These are phyloP conservation scores for Populus tremula DNA, from an alignment of 345 rosid species.

Conservation along the genomic window DNA sequence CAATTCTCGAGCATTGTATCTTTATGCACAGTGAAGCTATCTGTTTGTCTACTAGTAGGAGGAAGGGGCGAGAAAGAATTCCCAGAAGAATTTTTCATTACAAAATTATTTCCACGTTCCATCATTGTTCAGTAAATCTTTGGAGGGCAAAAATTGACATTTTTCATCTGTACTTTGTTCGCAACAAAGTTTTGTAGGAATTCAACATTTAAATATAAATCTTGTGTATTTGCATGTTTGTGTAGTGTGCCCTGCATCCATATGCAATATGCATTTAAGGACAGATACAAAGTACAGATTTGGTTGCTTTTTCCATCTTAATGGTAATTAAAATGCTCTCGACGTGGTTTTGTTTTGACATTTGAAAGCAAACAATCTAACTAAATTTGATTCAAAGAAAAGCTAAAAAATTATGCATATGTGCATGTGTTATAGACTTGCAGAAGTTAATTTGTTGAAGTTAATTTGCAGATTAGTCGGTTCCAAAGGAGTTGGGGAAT, in stretches of 20 bases:
- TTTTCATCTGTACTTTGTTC: background rate
- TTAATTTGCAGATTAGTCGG: slow-evolving; percentile 49
- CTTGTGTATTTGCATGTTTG: background rate
- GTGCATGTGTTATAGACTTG: background rate
- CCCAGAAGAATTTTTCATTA: background rate
- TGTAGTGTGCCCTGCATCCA: background rate
- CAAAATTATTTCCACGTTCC: background rate
- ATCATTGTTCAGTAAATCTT: background rate
- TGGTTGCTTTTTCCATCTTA: background rate
- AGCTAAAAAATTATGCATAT: background rate
- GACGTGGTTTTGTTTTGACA: background rate
- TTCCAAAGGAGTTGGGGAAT: slow-evolving; percentile 94
- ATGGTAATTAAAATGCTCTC: background rate
- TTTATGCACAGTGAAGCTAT: background rate
- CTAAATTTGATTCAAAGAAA: background rate
- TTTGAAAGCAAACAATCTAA: background rate
- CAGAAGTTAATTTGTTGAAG: background rate
- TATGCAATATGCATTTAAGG: too few species aligned
- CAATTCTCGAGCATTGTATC: background rate
- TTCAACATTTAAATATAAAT: background rate
- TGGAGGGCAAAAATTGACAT: background rate
- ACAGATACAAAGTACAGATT: too few species aligned
- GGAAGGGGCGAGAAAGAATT: background rate
- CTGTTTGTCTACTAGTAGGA: background rate
- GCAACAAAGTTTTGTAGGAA: too few species aligned